Base-by-base conservation (phyloP, 2,329 filamentous ascomycete genomes). In the Colletotrichum sp. region DNA sequence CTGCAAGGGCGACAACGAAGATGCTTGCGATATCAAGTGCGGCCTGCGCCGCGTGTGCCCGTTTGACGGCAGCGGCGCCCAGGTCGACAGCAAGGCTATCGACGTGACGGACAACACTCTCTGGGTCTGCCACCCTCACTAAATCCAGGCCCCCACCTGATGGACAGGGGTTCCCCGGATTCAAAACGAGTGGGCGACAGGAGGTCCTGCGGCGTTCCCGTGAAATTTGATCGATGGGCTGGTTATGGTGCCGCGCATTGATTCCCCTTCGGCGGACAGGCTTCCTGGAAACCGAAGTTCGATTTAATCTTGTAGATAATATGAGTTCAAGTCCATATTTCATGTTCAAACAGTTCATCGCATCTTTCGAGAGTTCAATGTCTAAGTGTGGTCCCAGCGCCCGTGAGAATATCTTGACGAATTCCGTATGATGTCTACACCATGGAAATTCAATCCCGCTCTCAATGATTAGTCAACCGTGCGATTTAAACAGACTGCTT, bases 81-180 rank as follows among this genome's bases (percentile, higher is more conserved):
- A 47, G 66, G 43, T 72, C 7, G 58, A 72, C 8, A 72, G 65
- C 58, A 70, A 72, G 43, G 70, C 70, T 18, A 63, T 72, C 34
- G 27, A 70, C 27, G 24, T 69, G 4, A 43, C 55, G 12, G 65
- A 70, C 11, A 57, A 69, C 58, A 27, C 16, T n/a, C 43, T 70
- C 15, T 72, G 70, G 70, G 58, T 70, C 6, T 69, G 70, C 58
- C 65, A 70, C 8, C 57, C 43, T 8, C 65, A 57, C 55, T 68
- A 55, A 8, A 27, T 34, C 24, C 43, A 51, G 43, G n/a, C 43
- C 43, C 43, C 43, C 43, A 0, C 43, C 0, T 11, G 24, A 0
- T 9, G 18, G 11, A 51, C 43, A 51, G 43, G 43, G 43, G 43
- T 51, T 21, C n/a, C 43, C 43, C 43, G 43, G n/a, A 51, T 8